Evolutionary conservation across 371 early-diverging fungal species (phyloP), one percentile per base, ranked within the genome.

Genomic region (Mucor racemosus): DNA sequence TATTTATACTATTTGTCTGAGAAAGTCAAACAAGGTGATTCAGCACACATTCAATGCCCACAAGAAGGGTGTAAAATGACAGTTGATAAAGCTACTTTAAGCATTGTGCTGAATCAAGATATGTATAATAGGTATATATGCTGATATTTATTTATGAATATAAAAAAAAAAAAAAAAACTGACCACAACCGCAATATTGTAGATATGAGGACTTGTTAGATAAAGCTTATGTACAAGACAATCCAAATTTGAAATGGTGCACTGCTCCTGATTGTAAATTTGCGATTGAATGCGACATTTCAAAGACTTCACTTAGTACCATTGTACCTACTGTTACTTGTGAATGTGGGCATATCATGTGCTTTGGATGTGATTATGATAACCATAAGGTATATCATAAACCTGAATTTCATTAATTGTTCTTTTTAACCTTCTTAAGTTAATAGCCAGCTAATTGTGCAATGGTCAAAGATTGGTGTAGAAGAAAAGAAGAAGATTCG

Each of bases 401-500:
- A 26, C 5, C 6, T 46, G 14, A 26, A 17, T 0, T 57, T 14
- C 17, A 19, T 38, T 35, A 21, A 35, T 13, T 39, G 15, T 10
- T 19, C 4, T 41, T 33, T 33, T 26, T 17, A 66, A 40, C 21
- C 39, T 13, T 54, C 36, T 40, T 42, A 5, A 33, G 3, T 26
- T 26, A 26, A 33, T 66, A 77, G 74, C 99, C 99, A 1, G 90
- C 89, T 59, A 84, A 91, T 9, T 99, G 99, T 77, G 62, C 61
- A 1, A 76, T 97, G 38, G 95, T 92, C 40, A 90, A 90, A 64
- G 76, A 81, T 68, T 99, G 98, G 98, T 66, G 94, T 34, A 91
- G 94, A 65, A 98, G 97, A 77, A 97, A 97, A 75, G 90, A 85
- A 35, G 98, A 99, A 78, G 99, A 99, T 73, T 95, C 96, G 8